Evolutionary conservation across 805 yeast species (phyloP), one percentile per base, ranked within the genome.

Genomic region (Candida easanensis): DNA sequence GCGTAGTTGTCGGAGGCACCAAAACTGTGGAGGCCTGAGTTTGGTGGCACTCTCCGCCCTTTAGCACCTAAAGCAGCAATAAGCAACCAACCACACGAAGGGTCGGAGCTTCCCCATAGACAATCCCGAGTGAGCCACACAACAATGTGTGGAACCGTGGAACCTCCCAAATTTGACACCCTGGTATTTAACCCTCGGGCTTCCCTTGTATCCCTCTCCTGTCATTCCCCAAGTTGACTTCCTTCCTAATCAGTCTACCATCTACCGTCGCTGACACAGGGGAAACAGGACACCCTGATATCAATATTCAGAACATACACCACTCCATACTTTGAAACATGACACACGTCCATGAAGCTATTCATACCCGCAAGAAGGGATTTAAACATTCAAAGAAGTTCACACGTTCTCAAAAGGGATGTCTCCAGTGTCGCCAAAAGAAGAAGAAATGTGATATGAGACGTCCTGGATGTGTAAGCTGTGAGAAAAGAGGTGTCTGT

Each of bases 361-460:
- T 20, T 14, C 36, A 33, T 6, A 33, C 11, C 11, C 15, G 39
- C 19, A 25, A 49, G 40, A 38, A 51, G 44, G 43, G 45, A 4
- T 51, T 52, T 25, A 58, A 52, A 31, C 62, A 58, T 34, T 56
- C 60, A 9, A 58, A 44, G 38, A 53, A 52, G 38, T 58, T 58
- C 36, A 53, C 46, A 9, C 56, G 62, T 46, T 54, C 62, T 5
- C 61, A 58, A 38, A 51, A 52, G 4, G 62, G 62, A 2, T 58
- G 62, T 42, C 42, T 58, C 5, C 58, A 56, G 33, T 58, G 62
- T 33, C 52, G 62, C 21, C 60, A 56, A 11, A 58, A 58, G 51
- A 58, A 58, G 56, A 58, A 58, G 54, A 58, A 53, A 23, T 58
- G 62, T 46, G 61, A 56, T 46, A 57, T 60, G 34, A 35, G 31